These are phyloP conservation scores for Pyrenophora teres DNA, from an alignment of 2,329 filamentous ascomycete genomes.

Conservation along the genomic window DNA sequence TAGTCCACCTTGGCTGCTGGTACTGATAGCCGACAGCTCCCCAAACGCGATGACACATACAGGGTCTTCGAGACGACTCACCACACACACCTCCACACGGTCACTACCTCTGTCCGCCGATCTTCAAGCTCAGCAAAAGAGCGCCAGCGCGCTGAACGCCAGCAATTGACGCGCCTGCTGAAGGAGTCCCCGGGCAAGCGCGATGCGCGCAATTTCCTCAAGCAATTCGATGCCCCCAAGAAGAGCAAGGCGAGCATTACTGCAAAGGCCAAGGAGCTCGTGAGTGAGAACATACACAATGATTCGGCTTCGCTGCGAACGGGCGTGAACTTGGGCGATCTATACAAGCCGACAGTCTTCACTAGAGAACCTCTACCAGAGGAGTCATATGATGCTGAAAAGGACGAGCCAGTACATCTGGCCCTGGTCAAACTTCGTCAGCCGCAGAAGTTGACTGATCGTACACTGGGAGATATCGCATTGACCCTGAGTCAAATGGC, in stretches of 20 bases:
- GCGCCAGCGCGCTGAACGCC: constrained; percentile 44
- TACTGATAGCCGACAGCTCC: constrained; percentile 22
- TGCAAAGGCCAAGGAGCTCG: constrained; percentile 16
- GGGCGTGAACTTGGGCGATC: constrained; percentile 64
- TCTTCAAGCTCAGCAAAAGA: constrained; percentile 40
- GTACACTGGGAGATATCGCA: constrained; percentile 73
- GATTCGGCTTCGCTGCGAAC: constrained; percentile 46
- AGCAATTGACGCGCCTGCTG: constrained; percentile 59
- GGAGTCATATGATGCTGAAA: constrained; percentile 27
- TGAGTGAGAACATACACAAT: constrained; percentile 34
- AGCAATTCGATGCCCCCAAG: constrained; percentile 69
- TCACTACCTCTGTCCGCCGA: constrained; percentile 24
- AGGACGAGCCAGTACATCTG: constrained; percentile 65
- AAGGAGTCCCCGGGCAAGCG: constrained; percentile 89
- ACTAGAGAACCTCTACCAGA: constrained; percentile 56
- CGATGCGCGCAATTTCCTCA: constrained; percentile 88
- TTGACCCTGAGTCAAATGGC: constrained; percentile 83
- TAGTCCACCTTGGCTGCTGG: constrained; percentile 14
- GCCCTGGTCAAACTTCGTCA: constrained; percentile 83
- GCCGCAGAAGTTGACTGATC: constrained; percentile 71
- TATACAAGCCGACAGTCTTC: constrained; percentile 66
- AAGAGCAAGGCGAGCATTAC: constrained; percentile 17
- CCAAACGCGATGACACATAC: constrained; percentile 29
- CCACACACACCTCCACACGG: constrained; percentile 15
- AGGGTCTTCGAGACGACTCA: constrained; percentile 5